phyloP scores from a whole-genome alignment of 2,329 filamentous ascomycete species.

The Cercospora nicotianae region DNA sequence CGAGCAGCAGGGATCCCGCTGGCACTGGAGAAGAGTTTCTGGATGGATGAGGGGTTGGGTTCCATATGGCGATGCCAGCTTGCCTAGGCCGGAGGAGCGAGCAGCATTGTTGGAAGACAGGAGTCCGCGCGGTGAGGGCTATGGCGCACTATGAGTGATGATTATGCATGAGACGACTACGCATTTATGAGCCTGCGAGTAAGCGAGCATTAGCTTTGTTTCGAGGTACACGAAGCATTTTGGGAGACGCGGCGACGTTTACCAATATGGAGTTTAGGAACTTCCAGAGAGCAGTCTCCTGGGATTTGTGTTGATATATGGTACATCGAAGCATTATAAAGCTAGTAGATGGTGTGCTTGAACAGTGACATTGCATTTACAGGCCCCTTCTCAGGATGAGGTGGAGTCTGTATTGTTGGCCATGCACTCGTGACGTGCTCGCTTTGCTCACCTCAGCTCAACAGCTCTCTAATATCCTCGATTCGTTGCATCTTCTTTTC shows the following conservation, averaged over 20 bases:
- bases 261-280: background rate
- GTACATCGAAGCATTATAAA: background rate
- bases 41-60: constrained; percentile 69
- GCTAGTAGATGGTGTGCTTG: background rate
- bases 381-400: background rate
- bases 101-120: constrained; percentile 23
- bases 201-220: background rate
- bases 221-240: background rate
- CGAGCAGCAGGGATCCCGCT: constrained; percentile 42
- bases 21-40: constrained; percentile 56
- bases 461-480: constrained; percentile 88
- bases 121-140: constrained; percentile 23
- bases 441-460: constrained; percentile 54
- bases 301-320: background rate
- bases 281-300: background rate
- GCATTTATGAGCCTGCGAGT: background rate
- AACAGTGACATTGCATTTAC: background rate
- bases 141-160: constrained; percentile 25
- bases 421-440: background rate
- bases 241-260: background rate
- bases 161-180: constrained; percentile 1
- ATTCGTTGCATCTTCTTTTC: constrained; percentile 88
- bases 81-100: constrained; percentile 29
- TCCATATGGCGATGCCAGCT: constrained; percentile 49
- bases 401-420: background rate